Base-by-base conservation (phyloP, 257 asterid species). In the Fraxinus pennsylvanica region DNA sequence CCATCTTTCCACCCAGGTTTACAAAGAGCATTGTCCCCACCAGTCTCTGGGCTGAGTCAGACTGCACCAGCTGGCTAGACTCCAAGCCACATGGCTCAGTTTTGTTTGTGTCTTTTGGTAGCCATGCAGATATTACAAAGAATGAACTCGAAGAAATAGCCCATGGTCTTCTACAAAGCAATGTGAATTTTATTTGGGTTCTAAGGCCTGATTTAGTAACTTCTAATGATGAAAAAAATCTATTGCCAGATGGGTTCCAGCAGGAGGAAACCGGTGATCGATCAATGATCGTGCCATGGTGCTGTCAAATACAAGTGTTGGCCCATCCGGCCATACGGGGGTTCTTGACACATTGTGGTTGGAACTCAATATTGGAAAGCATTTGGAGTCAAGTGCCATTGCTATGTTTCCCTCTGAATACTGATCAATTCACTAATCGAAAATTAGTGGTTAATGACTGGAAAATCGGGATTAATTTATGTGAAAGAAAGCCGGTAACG, bases 11-110 rank as follows among this genome's bases (percentile, higher is more conserved):
- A 0, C 19, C 87, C 0, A 76, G 73, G 7, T 83, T 80, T 76
- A 61, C 82, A 74, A 76, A 75, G 22, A 76, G 72, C 47, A 13
- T 30, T 5, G 85, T 89, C 43, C 35, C 82, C 17, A 84, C 85
- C 47, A 89, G 88, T 81, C 81, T 89, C 29, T 89, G 91, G 89
- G 76, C 86, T 10, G 89, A 89, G 50, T 85, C 80, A 0, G 87
- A 89, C 41, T 84, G 88, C 83, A 68, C 54, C 80, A 81, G 70
- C 0, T 85, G 89, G 88, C 86, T 87, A 25, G 72, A 84, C 71
- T 15, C 77, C 41, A 82, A 80, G 35, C 85, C 87, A 3, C 80
- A 27, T 0, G 85, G 87, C n/a, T 83, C 88, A 0, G 88, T 89
- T 29, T 61, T 87, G 36, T 88, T 85, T 7, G 78, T 88, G 15